Evolutionary conservation across 768 basidiomycete genomes (phyloP).

Genomic region (Tylopilus felleus): DNA sequence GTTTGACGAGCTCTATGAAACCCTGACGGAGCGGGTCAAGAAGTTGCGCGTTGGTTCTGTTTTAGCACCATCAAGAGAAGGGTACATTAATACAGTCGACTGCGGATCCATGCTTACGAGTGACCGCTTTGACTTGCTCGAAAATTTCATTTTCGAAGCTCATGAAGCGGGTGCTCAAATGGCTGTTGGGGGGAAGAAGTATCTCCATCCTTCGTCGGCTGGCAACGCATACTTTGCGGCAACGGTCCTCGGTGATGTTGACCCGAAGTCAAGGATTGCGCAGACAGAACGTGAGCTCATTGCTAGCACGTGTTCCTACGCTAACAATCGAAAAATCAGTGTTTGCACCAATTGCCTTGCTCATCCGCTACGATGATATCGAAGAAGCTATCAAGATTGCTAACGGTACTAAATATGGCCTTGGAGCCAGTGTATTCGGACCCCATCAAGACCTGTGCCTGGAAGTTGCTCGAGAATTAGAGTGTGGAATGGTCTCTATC

Average conservation of each 20-base stretch:
- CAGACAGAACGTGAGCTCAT: constrained; percentile 60
- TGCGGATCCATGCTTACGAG: constrained; percentile 84
- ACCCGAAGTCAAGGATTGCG: constrained; percentile 69
- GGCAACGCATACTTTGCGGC: constrained; percentile 83
- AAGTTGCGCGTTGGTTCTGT: constrained; percentile 79
- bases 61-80: constrained; percentile 60
- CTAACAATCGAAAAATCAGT: constrained; percentile 46
- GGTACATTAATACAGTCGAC: constrained; percentile 72
- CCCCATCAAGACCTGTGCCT: constrained; percentile 75
- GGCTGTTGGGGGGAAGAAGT: constrained; percentile 62
- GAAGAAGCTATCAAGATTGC: constrained; percentile 87
- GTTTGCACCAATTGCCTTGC: constrained; percentile 88
- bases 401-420: constrained; percentile 83
- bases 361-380: constrained; percentile 80
- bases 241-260: constrained; percentile 81
- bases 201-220: constrained; percentile 61
- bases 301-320: neutral
- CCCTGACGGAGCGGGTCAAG: constrained; percentile 59
- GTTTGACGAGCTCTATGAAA: constrained; percentile 69
- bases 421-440: constrained; percentile 95
- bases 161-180: constrained; percentile 61
- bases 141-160: constrained; percentile 68
- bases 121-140: constrained; percentile 66
- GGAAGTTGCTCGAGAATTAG: constrained; percentile 73
- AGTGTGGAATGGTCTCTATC: constrained; percentile 96